Conservation (phyloP, 345 rosid genomes). For the Arabidopsis arenosa region DNA sequence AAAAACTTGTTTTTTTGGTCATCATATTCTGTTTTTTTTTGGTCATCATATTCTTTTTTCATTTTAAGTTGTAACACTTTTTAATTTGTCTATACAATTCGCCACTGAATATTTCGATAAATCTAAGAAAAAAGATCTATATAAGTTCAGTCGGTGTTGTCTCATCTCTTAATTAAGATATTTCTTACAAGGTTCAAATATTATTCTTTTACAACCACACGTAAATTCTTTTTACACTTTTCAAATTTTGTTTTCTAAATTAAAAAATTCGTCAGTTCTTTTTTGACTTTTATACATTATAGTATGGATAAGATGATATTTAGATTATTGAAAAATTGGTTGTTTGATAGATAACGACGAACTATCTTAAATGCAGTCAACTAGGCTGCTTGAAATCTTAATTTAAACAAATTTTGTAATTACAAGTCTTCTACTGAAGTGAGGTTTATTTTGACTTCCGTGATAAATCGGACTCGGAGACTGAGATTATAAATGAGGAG, state of each 20-base stretch:
- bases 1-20: too few species aligned
- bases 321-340: conserved; percentile 13
- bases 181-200: too few species aligned
- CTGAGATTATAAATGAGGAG: conserved; percentile 20
- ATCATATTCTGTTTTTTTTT: too few species aligned
- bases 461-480: conserved; percentile 17
- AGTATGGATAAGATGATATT: conserved; percentile 5
- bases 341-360: conserved; percentile 38
- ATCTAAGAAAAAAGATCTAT: too few species aligned
- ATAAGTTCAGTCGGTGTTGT: too few species aligned
- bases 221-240: too few species aligned
- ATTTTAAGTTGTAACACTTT: too few species aligned
- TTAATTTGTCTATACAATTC: too few species aligned
- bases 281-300: conserved; percentile 27
- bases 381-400: conserved; percentile 23
- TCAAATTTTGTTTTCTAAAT: not conserved
- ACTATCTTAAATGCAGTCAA: conserved; percentile 41
- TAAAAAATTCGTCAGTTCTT: not conserved
- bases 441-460: conserved; percentile 30
- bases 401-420: not conserved
- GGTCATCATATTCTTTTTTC: too few species aligned
- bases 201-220: too few species aligned
- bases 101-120: too few species aligned
- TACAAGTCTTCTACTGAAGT: conserved; percentile 13
- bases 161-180: too few species aligned